Evolutionary conservation across 441 rosid genomes (phyloP).

Genomic region (Populus hybrid): DNA sequence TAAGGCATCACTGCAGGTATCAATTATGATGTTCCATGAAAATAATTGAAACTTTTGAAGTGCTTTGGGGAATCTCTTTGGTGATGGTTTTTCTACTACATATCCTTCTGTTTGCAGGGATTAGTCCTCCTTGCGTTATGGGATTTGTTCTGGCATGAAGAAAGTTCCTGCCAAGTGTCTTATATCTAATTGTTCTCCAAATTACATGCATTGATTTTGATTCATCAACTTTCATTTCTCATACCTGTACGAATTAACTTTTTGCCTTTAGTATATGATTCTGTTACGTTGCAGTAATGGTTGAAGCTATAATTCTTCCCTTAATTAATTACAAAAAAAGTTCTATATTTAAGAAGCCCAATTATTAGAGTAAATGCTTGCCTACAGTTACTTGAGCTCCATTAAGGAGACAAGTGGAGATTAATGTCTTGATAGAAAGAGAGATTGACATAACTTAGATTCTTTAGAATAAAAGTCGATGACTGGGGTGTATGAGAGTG

Average conservation of each 20-base stretch:
- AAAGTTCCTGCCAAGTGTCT: background rate
- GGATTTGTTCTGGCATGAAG: constrained; percentile 24
- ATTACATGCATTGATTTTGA: background rate
- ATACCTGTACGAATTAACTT: background rate
- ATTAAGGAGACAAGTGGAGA: background rate
- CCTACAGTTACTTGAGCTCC: background rate
- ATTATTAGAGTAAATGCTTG: background rate
- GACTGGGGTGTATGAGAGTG: too few relatives aligned
- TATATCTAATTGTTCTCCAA: background rate
- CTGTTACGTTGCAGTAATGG: background rate
- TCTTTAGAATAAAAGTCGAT: background rate
- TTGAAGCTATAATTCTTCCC: background rate
- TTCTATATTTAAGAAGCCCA: background rate
- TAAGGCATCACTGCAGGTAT: constrained; percentile 12
- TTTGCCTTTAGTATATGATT: constrained; percentile 1
- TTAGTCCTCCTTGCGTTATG: constrained; percentile 2
- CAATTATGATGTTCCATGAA: constrained; percentile 25
- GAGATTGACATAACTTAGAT: background rate
- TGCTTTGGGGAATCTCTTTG: constrained; percentile 28
- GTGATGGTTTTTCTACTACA: background rate
- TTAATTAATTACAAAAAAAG: background rate
- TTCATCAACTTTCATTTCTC: background rate
- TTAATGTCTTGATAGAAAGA: background rate
- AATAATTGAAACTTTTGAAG: constrained; percentile 23
- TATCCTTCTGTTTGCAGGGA: constrained; percentile 9